Percentiles rank a stretch among this genome's conserved stretches.
Evolutionary conservation across 352 stramenopile genomes (phyloP).

Genomic region (Phytophthora hybrid): DNA sequence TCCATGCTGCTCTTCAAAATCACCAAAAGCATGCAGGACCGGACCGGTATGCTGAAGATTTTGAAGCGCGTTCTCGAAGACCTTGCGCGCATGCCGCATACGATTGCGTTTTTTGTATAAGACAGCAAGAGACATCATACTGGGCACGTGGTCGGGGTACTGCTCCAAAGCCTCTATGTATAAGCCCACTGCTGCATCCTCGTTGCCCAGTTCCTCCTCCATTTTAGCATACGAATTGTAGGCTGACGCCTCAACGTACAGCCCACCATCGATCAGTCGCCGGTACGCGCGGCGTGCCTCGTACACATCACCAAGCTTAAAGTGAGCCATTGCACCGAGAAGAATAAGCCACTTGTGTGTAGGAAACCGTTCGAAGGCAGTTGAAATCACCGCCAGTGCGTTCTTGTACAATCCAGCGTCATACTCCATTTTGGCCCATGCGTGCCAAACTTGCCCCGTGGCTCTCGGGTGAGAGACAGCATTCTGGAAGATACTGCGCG

Average conservation of each 20-base stretch:
- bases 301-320: slow-evolving; percentile 83
- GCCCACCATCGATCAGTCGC: slow-evolving; percentile 73
- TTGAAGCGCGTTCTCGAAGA: slow-evolving; percentile 74
- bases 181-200: slow-evolving; percentile 66
- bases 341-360: slow-evolving; percentile 88
- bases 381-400: slow-evolving; percentile 69
- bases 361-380: slow-evolving; percentile 69
- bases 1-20: slow-evolving; percentile 80
- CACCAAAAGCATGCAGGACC: slow-evolving; percentile 74
- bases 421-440: slow-evolving; percentile 88
- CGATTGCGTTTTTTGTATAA: slow-evolving; percentile 65
- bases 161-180: slow-evolving; percentile 71
- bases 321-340: slow-evolving; percentile 78
- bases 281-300: slow-evolving; percentile 75
- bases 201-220: slow-evolving; percentile 82
- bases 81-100: slow-evolving; percentile 56
- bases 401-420: slow-evolving; percentile 82
- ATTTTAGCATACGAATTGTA: slow-evolving; percentile 90
- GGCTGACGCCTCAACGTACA: slow-evolving; percentile 75
- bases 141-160: slow-evolving; percentile 77
- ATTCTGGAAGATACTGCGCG: slow-evolving; percentile 70
- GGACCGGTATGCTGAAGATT: slow-evolving; percentile 65
- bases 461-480: slow-evolving; percentile 58
- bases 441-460: slow-evolving; percentile 86
- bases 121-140: slow-evolving; percentile 79